Evolutionary conservation across 495 filamentous ascomycete genomes (phyloP).

Genomic region (Geoglossum glabrum): DNA sequence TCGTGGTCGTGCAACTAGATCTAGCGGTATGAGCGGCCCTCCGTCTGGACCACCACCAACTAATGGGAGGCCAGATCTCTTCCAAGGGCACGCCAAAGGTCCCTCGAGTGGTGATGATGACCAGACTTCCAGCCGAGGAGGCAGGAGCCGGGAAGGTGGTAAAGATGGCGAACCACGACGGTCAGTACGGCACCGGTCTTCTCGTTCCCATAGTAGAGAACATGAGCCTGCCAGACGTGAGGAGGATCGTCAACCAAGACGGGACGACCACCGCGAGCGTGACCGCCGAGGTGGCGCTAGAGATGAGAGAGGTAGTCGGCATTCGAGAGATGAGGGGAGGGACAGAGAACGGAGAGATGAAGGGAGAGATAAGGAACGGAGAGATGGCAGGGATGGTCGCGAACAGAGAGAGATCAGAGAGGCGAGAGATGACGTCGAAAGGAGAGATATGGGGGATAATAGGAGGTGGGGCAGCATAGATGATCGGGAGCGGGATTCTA

Average conservation of each 20-base stretch:
- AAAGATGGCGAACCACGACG: constrained; percentile 5
- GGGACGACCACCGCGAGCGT: constrained; percentile 4
- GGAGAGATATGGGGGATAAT: neutral
- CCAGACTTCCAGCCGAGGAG: neutral
- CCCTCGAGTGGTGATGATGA: neutral
- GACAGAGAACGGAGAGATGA: constrained; percentile 3
- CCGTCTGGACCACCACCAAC: constrained; percentile 1
- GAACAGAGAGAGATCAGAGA: neutral
- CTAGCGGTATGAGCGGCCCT: neutral
- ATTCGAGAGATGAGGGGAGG: neutral
- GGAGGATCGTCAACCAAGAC: neutral
- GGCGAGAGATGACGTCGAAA: neutral
- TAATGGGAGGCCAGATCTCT: constrained; percentile 1
- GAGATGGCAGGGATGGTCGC: neutral
- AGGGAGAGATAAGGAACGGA: neutral
- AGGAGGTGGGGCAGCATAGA: neutral
- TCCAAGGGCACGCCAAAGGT: neutral
- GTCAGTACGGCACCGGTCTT: neutral
- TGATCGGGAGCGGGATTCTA: neutral
- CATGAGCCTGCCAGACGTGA: constrained; percentile 1
- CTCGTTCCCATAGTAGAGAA: constrained; percentile 2
- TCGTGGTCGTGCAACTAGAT: constrained; percentile 2
- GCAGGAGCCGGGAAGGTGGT: neutral
- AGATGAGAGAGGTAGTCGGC: constrained; percentile 1
- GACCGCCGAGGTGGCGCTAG: constrained; percentile 2